phyloP scores from a whole-genome alignment of 2,329 filamentous ascomycete genomes.

The Pseudogymnoascus sp. region DNA sequence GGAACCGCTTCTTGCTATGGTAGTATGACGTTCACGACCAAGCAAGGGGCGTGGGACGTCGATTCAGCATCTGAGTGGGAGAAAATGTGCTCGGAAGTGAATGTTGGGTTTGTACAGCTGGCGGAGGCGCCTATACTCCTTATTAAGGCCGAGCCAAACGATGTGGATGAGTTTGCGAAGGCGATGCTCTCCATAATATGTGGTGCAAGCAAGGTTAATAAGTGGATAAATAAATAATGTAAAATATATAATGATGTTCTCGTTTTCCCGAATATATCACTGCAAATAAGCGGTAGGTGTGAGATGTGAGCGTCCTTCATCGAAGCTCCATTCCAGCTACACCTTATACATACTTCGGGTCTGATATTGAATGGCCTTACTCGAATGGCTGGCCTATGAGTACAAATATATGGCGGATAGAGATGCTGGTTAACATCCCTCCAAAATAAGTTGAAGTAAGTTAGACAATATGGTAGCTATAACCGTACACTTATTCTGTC shows the following conservation, averaged over 20 bases:
- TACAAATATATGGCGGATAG: not conserved
- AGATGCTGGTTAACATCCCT: not conserved
- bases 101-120: conserved; percentile 14
- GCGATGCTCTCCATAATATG: not conserved
- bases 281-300: not conserved
- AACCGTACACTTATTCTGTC: not conserved
- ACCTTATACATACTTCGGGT: not conserved
- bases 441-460: not conserved
- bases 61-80: conserved; percentile 22
- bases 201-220: not conserved
- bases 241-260: not conserved
- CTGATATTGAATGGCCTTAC: not conserved
- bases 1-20: conserved; percentile 20
- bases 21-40: conserved; percentile 22
- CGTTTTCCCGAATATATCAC: no score
- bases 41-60: conserved; percentile 26
- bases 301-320: not conserved
- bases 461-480: not conserved
- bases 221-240: not conserved
- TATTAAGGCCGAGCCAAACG: not conserved
- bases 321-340: not conserved
- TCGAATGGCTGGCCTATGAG: not conserved
- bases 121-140: conserved; percentile 8
- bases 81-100: conserved; percentile 12
- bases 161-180: conserved; percentile 14